Conservation (phyloP, 169 alveolate species). For the Plasmodium gonderi region DNA sequence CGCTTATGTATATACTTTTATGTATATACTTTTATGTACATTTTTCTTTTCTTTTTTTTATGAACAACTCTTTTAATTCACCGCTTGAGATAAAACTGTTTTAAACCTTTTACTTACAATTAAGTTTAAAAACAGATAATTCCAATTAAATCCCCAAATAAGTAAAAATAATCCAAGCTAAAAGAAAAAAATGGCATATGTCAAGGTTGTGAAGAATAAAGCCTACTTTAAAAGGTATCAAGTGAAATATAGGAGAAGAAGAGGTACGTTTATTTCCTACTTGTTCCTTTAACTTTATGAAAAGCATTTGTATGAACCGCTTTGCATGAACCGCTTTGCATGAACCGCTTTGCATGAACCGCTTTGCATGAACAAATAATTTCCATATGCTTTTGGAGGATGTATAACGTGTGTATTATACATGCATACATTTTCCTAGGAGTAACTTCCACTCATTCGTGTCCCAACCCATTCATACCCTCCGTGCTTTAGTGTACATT, state of each 20-base stretch:
- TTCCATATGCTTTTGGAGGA: too few species aligned
- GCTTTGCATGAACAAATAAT: too few species aligned
- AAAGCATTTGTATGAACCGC: background rate
- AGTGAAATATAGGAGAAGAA: constrained; percentile 99
- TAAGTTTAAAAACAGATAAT: background rate
- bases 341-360: too few species aligned
- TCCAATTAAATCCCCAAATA: constrained; percentile 2
- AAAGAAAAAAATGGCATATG: constrained; percentile 94
- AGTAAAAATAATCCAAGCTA: constrained; percentile 24
- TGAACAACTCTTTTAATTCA: background rate
- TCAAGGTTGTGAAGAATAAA: constrained; percentile 96
- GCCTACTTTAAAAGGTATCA: constrained; percentile 99
- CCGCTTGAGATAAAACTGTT: background rate
- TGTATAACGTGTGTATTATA: too few species aligned
- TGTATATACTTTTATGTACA: background rate
- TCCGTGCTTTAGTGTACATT: too few species aligned
- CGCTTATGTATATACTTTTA: too few species aligned
- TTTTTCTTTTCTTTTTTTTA: background rate
- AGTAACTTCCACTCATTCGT: too few species aligned
- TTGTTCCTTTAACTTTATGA: background rate
- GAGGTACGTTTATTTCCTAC: constrained; percentile 86
- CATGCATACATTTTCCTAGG: too few species aligned
- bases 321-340: background rate
- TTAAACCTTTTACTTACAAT: background rate
- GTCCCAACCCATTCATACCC: too few species aligned